Conservation (phyloP, 2,329 filamentous ascomycete genomes). For the Fusarium concolor region DNA sequence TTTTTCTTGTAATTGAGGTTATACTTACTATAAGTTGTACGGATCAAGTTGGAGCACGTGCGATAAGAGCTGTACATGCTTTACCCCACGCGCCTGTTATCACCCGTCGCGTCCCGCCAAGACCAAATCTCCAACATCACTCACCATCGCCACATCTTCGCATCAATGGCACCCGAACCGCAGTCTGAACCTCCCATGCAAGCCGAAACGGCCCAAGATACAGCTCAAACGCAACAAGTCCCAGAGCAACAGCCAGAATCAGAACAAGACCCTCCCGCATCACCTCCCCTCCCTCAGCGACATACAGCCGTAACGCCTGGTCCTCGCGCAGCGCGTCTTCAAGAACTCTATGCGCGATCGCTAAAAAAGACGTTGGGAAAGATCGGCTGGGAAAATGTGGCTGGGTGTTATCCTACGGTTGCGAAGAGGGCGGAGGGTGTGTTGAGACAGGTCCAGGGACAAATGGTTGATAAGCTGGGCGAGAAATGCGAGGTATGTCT, state of each 20-base stretch:
- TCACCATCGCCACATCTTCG: not conserved
- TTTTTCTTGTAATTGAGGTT: not conserved
- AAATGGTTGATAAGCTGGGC: slow-evolving; percentile 68
- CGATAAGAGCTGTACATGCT: slow-evolving; percentile 14
- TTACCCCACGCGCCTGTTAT: slow-evolving; percentile 40
- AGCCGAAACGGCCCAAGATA: not conserved
- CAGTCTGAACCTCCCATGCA: slow-evolving; percentile 9
- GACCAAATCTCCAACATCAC: slow-evolving; percentile 11
- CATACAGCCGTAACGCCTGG: slow-evolving; percentile 63
- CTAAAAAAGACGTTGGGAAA: slow-evolving; percentile 66
- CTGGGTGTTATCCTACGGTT: slow-evolving; percentile 71
- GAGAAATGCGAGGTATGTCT: slow-evolving; percentile 62
- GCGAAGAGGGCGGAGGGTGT: slow-evolving; percentile 62
- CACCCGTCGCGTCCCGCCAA: slow-evolving; percentile 40
- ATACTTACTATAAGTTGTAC: not conserved
- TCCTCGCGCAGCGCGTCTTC: slow-evolving; percentile 66
- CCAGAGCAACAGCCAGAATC: slow-evolving; percentile 13
- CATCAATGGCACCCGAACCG: slow-evolving; percentile 39
- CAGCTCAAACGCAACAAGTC: slow-evolving; percentile 16
- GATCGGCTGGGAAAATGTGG: slow-evolving; percentile 68
- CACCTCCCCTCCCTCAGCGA: slow-evolving; percentile 56
- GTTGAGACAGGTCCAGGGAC: slow-evolving; percentile 66
- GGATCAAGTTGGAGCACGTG: slow-evolving; percentile 29
- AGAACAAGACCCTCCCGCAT: slow-evolving; percentile 41
- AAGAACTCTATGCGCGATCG: slow-evolving; percentile 64